Percentiles rank a stretch among this genome's conserved stretches.
Conservation (phyloP, 2,329 filamentous ascomycete species). For the Daldinia sp. region DNA sequence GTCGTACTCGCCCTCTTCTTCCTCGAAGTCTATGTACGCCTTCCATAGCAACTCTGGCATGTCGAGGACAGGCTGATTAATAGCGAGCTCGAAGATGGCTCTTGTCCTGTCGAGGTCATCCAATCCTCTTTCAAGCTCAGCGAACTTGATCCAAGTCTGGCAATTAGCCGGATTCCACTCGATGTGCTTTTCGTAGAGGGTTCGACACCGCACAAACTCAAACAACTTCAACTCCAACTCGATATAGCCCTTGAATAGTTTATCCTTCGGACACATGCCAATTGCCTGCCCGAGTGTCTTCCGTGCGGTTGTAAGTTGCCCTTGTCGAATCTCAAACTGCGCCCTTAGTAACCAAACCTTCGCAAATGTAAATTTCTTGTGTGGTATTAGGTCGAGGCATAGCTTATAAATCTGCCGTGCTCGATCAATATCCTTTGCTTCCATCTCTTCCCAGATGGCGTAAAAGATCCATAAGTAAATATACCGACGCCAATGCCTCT, state of each 20-base stretch:
- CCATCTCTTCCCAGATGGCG: conserved; percentile 92
- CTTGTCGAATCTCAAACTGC: conserved; percentile 91
- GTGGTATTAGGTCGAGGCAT: conserved; percentile 87
- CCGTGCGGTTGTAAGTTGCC: conserved; percentile 81
- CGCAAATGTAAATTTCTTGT: conserved; percentile 97
- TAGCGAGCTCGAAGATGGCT: conserved; percentile 91
- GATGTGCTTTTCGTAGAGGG: conserved; percentile 92
- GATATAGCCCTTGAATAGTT: conserved; percentile 92
- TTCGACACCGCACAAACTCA: conserved; percentile 92
- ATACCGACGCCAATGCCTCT: conserved; percentile 96
- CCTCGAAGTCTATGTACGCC: conserved; percentile 98
- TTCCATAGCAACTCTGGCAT: conserved; percentile 99
- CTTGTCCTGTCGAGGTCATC: conserved; percentile 90
- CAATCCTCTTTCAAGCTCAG: conserved; percentile 89
- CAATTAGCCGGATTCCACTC: conserved; percentile 92
- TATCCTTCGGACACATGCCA: conserved; percentile 96
- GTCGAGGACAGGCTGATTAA: conserved; percentile 84
- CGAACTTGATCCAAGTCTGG: conserved; percentile 96
- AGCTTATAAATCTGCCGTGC: conserved; percentile 92
- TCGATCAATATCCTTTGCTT: conserved; percentile 80
- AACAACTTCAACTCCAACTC: conserved; percentile 93
- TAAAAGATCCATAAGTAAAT: conserved; percentile 99
- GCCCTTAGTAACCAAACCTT: conserved; percentile 96
- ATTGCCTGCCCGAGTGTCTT: conserved; percentile 92
- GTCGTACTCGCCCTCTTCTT: conserved; percentile 92